Conservation (phyloP, 108 stramenopile species). For the Epipyxis sp. region DNA sequence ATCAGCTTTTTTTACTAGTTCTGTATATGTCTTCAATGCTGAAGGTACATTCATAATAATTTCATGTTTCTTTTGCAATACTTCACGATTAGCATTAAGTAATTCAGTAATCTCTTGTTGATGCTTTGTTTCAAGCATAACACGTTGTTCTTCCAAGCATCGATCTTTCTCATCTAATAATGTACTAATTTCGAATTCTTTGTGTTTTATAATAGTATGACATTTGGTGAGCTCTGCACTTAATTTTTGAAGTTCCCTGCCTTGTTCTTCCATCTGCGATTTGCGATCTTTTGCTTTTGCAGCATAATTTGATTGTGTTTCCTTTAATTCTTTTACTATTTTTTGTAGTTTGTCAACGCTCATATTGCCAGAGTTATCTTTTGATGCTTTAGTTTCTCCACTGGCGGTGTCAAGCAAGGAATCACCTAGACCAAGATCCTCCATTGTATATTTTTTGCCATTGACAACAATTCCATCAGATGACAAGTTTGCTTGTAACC, state of each 20-base stretch:
- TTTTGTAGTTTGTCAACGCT: slow-evolving; percentile 25
- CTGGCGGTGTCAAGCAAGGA: neutral
- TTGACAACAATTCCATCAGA: slow-evolving; percentile 20
- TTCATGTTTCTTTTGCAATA: slow-evolving; percentile 1
- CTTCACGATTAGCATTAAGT: neutral
- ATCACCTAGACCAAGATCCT: neutral
- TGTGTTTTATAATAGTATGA: slow-evolving; percentile 1
- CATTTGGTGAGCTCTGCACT: neutral
- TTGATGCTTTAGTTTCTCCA: neutral
- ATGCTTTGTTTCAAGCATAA: slow-evolving; percentile 8
- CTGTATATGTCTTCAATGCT: slow-evolving; percentile 2
- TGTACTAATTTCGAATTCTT: slow-evolving; percentile 18
- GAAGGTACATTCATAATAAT: neutral
- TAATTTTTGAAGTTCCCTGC: neutral
- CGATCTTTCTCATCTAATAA: neutral
- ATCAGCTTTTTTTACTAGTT: neutral
- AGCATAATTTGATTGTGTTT: neutral
- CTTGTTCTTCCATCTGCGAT: slow-evolving; percentile 6
- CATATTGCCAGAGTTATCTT: slow-evolving; percentile 11
- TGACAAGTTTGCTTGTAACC: neutral
- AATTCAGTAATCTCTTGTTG: neutral
- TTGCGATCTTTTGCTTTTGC: neutral
- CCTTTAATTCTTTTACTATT: slow-evolving; percentile 15
- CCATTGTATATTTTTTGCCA: slow-evolving; percentile 1
- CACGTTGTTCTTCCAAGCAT: neutral